Evolutionary conservation across 805 yeast species (phyloP), one percentile per base, ranked within the genome.

Genomic region (Grigorovia humatica): DNA sequence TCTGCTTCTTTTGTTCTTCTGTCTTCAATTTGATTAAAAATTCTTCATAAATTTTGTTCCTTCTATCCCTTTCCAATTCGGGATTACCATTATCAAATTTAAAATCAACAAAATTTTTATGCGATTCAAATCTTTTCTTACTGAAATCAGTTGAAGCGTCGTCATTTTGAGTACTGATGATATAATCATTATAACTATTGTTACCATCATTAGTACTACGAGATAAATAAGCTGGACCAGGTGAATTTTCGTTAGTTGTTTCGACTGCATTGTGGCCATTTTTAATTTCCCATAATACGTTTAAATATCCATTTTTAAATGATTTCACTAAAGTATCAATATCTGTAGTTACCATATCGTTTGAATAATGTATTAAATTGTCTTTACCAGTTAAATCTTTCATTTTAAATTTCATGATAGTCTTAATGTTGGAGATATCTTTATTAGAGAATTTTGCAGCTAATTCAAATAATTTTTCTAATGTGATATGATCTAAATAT

Each of bases 401-500:
- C 30, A 86, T 85, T 0, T 88, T 82, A 23, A 78, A 76, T 59
- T 84, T 85, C 42, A 87, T 85, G 30, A 78, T 87, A 57, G 79
- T 81, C 46, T 83, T 82, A 46, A 83, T 64, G 51, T 79, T 79
- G 51, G 74, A 68, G 38, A 73, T 61, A 57, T 75, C 81, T n/a
- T 49, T 54, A 30, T 64, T 69, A 9, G 73, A 63, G 9, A 64
- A 66, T 56, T 76, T 77, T 12, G 74, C 73, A 4, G 83, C 74
- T 1, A 75, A 73, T 49, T 69, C 69, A 52, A 76, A 70, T 2
- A 81, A 65, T 51, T 75, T 74, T 48, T 73, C 74, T 48, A 75
- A 66, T 0, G 91, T 84, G 48, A 70, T 71, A 40, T 77, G 71
- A 65, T 85, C 89, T 40, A 85, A 69, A 54, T 74, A 75, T 54